Percentiles rank a stretch among this genome's conserved stretches.
Conservation (phyloP, 177 flowering plant species). For the Vitis hybrid region DNA sequence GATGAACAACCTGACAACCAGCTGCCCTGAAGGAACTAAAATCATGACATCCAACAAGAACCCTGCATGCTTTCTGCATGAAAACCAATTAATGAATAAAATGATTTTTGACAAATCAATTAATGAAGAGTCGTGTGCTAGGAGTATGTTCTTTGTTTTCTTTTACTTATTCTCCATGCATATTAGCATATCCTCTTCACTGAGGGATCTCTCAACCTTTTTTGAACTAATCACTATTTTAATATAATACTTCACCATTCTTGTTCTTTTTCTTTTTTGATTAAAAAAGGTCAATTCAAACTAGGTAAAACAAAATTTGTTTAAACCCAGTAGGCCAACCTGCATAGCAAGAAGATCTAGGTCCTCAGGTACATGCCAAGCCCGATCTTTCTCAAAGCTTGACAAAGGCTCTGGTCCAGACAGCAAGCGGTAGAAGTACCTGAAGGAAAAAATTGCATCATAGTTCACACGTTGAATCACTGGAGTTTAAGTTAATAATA, state of each 20-base stretch:
- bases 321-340: slow-evolving; percentile 33
- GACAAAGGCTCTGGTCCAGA: slow-evolving; percentile 82
- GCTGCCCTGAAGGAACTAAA: slow-evolving; percentile 93
- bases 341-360: slow-evolving; percentile 77
- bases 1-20: slow-evolving; percentile 79
- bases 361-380: slow-evolving; percentile 85
- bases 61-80: slow-evolving; percentile 77
- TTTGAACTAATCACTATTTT: too few relatives aligned
- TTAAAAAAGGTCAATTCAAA: neutral
- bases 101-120: too few relatives aligned
- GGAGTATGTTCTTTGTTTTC: too few relatives aligned
- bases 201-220: too few relatives aligned
- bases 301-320: neutral
- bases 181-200: too few relatives aligned
- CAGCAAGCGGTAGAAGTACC: slow-evolving; percentile 85
- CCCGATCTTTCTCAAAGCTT: slow-evolving; percentile 83
- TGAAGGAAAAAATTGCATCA: slow-evolving; percentile 13
- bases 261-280: neutral
- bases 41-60: slow-evolving; percentile 87
- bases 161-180: too few relatives aligned
- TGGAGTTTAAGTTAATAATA: neutral
- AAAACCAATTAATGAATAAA: slow-evolving; percentile 8
- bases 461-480: neutral
- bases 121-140: too few relatives aligned
- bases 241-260: too few relatives aligned